Base-by-base conservation (phyloP, 257 asterid genomes). In the Coffea eugenioides region DNA sequence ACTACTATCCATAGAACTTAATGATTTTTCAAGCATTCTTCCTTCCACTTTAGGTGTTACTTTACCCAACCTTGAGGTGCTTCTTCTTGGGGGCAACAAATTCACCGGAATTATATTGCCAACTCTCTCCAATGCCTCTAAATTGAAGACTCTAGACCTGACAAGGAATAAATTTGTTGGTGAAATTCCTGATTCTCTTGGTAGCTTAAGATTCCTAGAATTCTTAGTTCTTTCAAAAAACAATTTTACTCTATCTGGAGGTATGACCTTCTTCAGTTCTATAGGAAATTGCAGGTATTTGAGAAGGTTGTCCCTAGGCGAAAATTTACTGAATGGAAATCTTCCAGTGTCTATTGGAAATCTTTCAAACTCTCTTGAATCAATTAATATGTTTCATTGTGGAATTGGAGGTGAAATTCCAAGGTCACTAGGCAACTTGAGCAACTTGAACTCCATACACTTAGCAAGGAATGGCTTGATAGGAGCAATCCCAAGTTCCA, bases 401-500 rank as follows among this genome's bases (percentile, higher is more conserved):
- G 45, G 23, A 31, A 66, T 31, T 12, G 8, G 59, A 4, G 90
- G 88, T 4, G 21, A 2, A 1, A 80, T 84, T 77, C 87, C 88
- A 20, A 25, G 70, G 15, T 85, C 79, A 57, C 31, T 66, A 66
- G 71, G 71, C 14, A 66, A 66, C 3, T 31, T 66, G 6, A 66
- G 71, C 23, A 66, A 68, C 81, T 74, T 80, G 65, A 27, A 27
- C 27, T 27, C 27, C 27, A 27, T 27, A 27, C 27, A 27, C 27
- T 27, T 27, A 27, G 27, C 6, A 4, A 69, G 20, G 2, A 76
- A 81, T 56, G 15, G 21, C 16, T 62, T 81, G 69, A 16, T 25
- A 20, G 75, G 84, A 21, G 3, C 36, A 1, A 39, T 61, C 34
- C 84, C 84, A 14, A 76, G 74, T 23, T 70, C 81, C 25, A 56